Evolutionary conservation across 2,329 filamentous ascomycete species (phyloP).

Genomic region (Myriangium duriaei): DNA sequence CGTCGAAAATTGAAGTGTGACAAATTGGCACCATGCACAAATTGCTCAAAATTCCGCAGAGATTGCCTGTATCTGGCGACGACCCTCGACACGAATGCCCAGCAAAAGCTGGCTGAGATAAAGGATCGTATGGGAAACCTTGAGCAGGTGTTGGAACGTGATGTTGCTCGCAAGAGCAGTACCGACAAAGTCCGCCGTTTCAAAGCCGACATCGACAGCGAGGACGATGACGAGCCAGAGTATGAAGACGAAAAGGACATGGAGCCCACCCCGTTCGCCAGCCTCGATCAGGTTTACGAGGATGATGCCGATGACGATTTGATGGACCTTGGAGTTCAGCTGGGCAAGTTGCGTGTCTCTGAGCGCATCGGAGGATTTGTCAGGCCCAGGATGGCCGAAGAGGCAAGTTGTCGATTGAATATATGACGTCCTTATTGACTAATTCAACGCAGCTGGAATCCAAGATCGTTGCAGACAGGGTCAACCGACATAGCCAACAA

Average conservation of each 20-base stretch:
- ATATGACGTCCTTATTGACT: too few relatives aligned
- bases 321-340: constrained; percentile 57
- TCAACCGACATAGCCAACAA: too few relatives aligned
- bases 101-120: constrained; percentile 59
- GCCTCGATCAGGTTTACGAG: constrained; percentile 56
- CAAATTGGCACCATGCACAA: constrained; percentile 58
- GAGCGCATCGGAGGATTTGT: constrained; percentile 63
- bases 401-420: constrained; percentile 42
- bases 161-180: constrained; percentile 41
- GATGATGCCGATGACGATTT: constrained; percentile 53
- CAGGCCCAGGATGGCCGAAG: constrained; percentile 56
- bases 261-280: constrained; percentile 49
- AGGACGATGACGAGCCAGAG: constrained; percentile 37
- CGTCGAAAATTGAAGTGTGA: constrained; percentile 69
- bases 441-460: too few relatives aligned
- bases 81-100: constrained; percentile 55
- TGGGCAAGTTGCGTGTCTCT: constrained; percentile 60
- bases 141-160: constrained; percentile 56
- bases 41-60: constrained; percentile 44
- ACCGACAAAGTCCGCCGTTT: constrained; percentile 12
- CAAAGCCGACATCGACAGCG: constrained; percentile 40
- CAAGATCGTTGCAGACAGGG: too few relatives aligned
- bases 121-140: constrained; percentile 67
- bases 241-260: constrained; percentile 45
- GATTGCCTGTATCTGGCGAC: constrained; percentile 53